Base-by-base conservation (phyloP, 345 rosid species). In the Odontarrhena argentea region DNA sequence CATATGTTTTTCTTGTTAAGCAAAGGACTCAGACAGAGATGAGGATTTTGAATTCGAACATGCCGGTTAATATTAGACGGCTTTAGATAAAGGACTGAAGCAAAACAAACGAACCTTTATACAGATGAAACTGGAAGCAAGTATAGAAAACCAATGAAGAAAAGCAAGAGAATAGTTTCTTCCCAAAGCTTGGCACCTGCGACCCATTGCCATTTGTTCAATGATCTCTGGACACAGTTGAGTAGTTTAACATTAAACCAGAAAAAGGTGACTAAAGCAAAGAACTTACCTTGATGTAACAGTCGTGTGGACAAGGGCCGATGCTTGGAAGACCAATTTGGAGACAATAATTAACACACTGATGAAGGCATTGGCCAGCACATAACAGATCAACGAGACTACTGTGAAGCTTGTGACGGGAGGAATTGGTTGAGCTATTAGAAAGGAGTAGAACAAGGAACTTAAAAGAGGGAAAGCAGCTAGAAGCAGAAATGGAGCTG, bases 381-480 rank as follows among this genome's bases (percentile, higher is more conserved):
- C 42, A 78, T 87, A 91, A 76, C 97, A 91, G 30, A 88, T 66
- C 34, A 78, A 40, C 38, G 97, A 87, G 74, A 91, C 81, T 61
- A 63, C 14, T 42, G 80, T 61, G 80, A 88, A 84, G 83, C 85
- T 87, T 53, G 78, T 63, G 76, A 91, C 52, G 34, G 92, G 83
- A 74, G 99, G 92, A 69, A 82, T 73, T 14, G 92, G 85, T 67
- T 81, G 88, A 75, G 85, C 91, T 76, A 73, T 74, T 36, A 87
- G 65, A 60, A 91, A 76, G 67, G 89, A 84, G 70, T 79, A 40
- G 63, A 84, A 76, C 67, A 85, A 71, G 49, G 91, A 78, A 65
- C 83, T 38, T 37, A 78, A 51, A 64, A 87, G 76, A 54, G 99
- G 97, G 66, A 78, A 52, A 32, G 78, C 38, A 56, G 84, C 80